Conservation (phyloP, 805 yeast species). For the Starmerella riodocensis region DNA sequence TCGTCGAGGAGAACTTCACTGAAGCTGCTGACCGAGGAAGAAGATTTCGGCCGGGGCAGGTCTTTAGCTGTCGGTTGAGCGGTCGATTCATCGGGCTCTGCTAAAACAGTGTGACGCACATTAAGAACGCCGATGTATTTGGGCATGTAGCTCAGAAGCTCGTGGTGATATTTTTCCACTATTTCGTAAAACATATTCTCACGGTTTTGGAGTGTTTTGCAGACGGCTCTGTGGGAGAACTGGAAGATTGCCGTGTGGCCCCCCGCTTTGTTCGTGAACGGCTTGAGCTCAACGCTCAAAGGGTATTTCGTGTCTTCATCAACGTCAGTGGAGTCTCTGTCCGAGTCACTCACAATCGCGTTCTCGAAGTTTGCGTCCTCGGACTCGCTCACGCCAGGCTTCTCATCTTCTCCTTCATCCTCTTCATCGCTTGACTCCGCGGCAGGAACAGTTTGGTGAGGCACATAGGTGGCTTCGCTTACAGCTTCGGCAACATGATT, state of each 20-base stretch:
- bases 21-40: slow-evolving; percentile 31
- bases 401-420: not conserved
- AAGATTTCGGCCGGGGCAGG: slow-evolving; percentile 15
- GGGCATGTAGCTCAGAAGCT: slow-evolving; percentile 76
- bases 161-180: slow-evolving; percentile 65
- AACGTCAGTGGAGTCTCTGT: slow-evolving; percentile 13
- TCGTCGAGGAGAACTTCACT: slow-evolving; percentile 79
- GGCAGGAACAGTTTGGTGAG: slow-evolving; percentile 14
- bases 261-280: slow-evolving; percentile 89
- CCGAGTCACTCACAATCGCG: slow-evolving; percentile 6
- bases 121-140: slow-evolving; percentile 86
- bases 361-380: not conserved
- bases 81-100: not conserved
- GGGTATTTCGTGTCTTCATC: slow-evolving; percentile 25
- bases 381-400: slow-evolving; percentile 1
- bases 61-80: not conserved
- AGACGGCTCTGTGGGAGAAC: slow-evolving; percentile 81
- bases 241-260: slow-evolving; percentile 96
- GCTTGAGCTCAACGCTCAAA: slow-evolving; percentile 74
- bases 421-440: slow-evolving; percentile 7
- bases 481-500: slow-evolving; percentile 16
- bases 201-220: slow-evolving; percentile 80
- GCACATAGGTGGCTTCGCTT: slow-evolving; percentile 23
- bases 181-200: slow-evolving; percentile 89
- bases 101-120: slow-evolving; percentile 53